A percentile compares a stretch with the other conserved stretches of the same genome.
Conservation (phyloP, 768 basidiomycete species). For the Pleurotus cornucopiae region DNA sequence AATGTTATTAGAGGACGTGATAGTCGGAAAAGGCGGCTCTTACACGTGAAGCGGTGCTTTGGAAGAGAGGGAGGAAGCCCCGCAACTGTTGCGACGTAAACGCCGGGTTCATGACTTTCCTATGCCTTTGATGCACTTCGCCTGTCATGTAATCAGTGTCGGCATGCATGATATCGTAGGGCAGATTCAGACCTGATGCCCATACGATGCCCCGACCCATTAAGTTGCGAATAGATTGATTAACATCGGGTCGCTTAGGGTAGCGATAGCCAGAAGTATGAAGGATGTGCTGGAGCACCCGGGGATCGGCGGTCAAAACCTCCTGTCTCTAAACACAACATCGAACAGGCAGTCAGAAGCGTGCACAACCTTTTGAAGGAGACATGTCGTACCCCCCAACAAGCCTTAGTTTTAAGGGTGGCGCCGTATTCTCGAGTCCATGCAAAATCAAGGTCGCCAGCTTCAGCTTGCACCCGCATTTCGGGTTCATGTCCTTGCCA, state of each 20-base stretch:
- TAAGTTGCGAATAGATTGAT: conserved; percentile 15
- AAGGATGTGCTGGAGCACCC: conserved; percentile 26
- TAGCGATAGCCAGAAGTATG: conserved; percentile 27
- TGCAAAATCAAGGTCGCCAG: conserved; percentile 24
- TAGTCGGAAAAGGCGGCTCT: not conserved
- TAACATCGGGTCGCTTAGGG: conserved; percentile 18
- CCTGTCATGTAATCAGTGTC: conserved; percentile 8
- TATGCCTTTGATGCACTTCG: conserved; percentile 21
- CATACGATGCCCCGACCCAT: conserved; percentile 22
- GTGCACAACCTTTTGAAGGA: not conserved
- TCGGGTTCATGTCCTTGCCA: conserved; percentile 20
- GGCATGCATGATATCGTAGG: not conserved
- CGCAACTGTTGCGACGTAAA: conserved; percentile 15
- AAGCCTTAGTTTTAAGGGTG: conserved; percentile 14
- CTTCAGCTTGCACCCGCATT: conserved; percentile 17
- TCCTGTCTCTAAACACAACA: conserved; percentile 17
- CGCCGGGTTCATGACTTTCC: conserved; percentile 25
- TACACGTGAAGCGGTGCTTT: conserved; percentile 21
- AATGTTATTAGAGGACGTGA: not conserved
- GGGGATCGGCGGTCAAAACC: conserved; percentile 26
- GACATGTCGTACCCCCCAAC: not conserved
- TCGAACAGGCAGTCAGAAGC: not conserved
- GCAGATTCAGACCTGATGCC: conserved; percentile 22
- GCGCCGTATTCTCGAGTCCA: conserved; percentile 23
- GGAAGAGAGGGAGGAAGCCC: conserved; percentile 23